Percentiles rank a stretch among this genome's conserved stretches.
These are phyloP conservation scores for Puccinellia tenuiflora DNA, from an alignment of 176 grass and related monocot genomes.

Conservation along the genomic window DNA sequence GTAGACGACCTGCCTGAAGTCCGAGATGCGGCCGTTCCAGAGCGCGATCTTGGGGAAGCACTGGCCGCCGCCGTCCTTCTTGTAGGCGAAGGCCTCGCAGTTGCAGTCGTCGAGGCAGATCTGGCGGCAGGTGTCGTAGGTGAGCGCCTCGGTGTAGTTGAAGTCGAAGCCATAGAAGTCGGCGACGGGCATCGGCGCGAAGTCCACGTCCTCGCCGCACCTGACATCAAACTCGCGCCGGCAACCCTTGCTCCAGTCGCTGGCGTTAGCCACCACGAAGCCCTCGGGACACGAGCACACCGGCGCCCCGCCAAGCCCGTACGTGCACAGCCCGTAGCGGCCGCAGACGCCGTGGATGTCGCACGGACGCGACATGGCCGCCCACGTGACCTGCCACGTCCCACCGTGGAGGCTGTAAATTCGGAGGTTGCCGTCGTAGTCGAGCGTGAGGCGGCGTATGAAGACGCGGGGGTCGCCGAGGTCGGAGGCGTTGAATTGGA, in stretches of 20 bases:
- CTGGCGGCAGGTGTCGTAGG: constrained; percentile 30
- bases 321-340: constrained; percentile 45
- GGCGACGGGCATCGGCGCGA: constrained; percentile 8
- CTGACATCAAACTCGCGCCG: constrained; percentile 24
- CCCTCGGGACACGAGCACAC: constrained; percentile 45
- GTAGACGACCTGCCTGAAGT: constrained; percentile 30
- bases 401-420: constrained; percentile 49
- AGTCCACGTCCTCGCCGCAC: constrained; percentile 27
- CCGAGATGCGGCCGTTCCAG: constrained; percentile 31
- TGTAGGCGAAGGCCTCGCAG: constrained; percentile 69
- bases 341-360: constrained; percentile 61
- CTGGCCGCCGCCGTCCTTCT: constrained; percentile 13
- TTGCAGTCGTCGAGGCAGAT: constrained; percentile 50
- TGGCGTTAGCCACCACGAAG: constrained; percentile 29
- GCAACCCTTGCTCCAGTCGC: constrained; percentile 76
- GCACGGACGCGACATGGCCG: constrained; percentile 37
- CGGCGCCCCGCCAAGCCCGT: background rate
- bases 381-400: constrained; percentile 46
- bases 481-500: constrained; percentile 52
- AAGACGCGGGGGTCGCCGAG: constrained; percentile 18
- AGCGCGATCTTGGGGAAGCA: constrained; percentile 64
- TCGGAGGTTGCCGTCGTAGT: constrained; percentile 77
- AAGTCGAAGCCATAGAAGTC: constrained; percentile 64
- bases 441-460: constrained; percentile 57
- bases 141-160: constrained; percentile 15